Percentiles rank a stretch among this genome's conserved stretches.
Evolutionary conservation across 805 yeast genomes (phyloP).

Genomic region (Wickerhamiella siamensis): DNA sequence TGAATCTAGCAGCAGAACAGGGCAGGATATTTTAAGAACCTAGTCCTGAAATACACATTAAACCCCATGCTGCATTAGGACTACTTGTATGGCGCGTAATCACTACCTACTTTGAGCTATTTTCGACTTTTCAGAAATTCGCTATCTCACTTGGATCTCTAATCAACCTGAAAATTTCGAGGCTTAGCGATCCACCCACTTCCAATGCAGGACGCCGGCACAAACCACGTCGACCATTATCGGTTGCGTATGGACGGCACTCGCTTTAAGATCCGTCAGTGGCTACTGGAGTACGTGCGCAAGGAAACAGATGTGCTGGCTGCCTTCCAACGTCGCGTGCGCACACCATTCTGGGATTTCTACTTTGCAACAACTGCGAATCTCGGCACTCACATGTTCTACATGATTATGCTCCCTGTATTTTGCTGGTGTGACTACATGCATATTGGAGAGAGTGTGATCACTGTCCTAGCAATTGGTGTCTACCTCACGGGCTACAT

Average conservation of each 20-base stretch:
- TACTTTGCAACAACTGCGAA: slow-evolving; percentile 83
- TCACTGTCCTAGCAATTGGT: slow-evolving; percentile 51
- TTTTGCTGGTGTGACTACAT: slow-evolving; percentile 70
- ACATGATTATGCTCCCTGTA: slow-evolving; percentile 74
- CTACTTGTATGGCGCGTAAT: too few species aligned
- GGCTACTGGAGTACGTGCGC: slow-evolving; percentile 42
- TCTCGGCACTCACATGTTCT: slow-evolving; percentile 86
- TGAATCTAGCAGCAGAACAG: too few species aligned
- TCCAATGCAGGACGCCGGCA: slow-evolving; percentile 53
- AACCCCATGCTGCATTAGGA: too few species aligned
- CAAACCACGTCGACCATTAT: slow-evolving; percentile 53
- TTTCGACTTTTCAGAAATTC: too few species aligned
- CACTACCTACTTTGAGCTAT: too few species aligned
- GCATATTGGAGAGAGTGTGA: slow-evolving; percentile 41
- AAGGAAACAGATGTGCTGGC: slow-evolving; percentile 51
- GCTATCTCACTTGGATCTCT: too few species aligned
- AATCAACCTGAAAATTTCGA: too few species aligned
- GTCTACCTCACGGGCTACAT: slow-evolving; percentile 48
- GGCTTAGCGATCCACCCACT: background rate
- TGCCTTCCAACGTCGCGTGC: slow-evolving; percentile 35
- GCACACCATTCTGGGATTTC: slow-evolving; percentile 43
- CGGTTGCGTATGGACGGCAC: slow-evolving; percentile 38
- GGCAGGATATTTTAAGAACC: too few species aligned
- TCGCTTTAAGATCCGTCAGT: slow-evolving; percentile 32
- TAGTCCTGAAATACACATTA: too few species aligned